Evolutionary conservation across 1,284 basidiomycete species (phyloP).

Genomic region (Cronartium quercuum): DNA sequence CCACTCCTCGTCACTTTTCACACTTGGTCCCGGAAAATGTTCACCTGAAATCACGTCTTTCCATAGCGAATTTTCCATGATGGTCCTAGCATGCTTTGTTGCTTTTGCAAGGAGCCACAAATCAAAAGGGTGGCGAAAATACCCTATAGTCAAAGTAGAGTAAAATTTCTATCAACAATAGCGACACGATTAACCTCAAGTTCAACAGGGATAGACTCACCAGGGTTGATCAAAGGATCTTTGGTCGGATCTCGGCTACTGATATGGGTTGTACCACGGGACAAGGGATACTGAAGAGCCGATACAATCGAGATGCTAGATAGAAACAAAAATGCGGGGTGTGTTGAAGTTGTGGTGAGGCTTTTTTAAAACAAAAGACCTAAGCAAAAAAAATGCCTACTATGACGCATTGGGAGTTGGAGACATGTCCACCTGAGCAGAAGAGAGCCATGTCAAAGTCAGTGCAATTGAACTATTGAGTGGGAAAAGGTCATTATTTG

Average conservation of each 20-base stretch:
- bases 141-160: background rate
- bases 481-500: background rate
- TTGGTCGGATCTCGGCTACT: background rate
- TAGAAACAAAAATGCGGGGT: background rate
- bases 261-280: conserved; percentile 31
- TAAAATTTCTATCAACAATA: background rate
- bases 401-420: conserved; percentile 19
- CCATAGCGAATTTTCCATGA: conserved; percentile 11
- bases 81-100: conserved; percentile 17
- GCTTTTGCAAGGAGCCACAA: conserved; percentile 28
- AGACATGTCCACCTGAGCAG: background rate
- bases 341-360: background rate
- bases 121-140: conserved; percentile 30
- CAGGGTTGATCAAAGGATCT: conserved; percentile 11
- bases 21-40: conserved; percentile 11
- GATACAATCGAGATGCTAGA: conserved; percentile 18
- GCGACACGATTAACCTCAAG: background rate
- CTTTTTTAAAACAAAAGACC: background rate
- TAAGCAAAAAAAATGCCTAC: background rate
- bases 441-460: background rate
- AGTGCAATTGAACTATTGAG: background rate
- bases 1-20: conserved; percentile 25
- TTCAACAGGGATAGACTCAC: background rate
- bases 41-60: conserved; percentile 3
- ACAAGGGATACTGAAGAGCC: conserved; percentile 24